Evolutionary conservation across 768 basidiomycete species (phyloP).

Genomic region (Suillus fuscotomentosus): DNA sequence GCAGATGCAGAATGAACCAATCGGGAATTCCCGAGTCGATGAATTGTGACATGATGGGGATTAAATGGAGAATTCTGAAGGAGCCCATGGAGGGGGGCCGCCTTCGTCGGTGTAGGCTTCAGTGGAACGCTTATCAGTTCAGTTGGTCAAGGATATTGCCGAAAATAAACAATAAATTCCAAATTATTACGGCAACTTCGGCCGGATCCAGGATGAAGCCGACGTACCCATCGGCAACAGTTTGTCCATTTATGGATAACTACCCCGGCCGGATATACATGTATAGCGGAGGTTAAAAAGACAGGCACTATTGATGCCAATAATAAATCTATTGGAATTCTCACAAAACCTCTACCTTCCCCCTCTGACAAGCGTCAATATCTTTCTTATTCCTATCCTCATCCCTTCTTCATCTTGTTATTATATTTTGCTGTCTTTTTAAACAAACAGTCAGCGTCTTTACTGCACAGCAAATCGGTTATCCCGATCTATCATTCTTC

Average conservation of each 20-base stretch:
- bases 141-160: not conserved
- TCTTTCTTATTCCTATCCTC: constrained; percentile 7
- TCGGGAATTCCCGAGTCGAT: not conserved
- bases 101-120: not conserved
- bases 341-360: constrained; percentile 24
- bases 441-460: constrained; percentile 6
- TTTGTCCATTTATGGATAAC: not conserved
- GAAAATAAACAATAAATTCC: not conserved
- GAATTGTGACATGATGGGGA: not conserved
- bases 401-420: constrained; percentile 2
- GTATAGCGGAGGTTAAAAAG: constrained; percentile 29
- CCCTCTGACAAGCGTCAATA: constrained; percentile 21
- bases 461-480: not conserved
- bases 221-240: not conserved
- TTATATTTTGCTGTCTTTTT: not conserved
- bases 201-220: not conserved
- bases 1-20: not conserved
- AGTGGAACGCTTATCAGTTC: too few species aligned
- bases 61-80: not conserved
- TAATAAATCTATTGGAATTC: constrained; percentile 20
- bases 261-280: not conserved
- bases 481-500: not conserved
- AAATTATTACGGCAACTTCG: not conserved
- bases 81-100: not conserved
- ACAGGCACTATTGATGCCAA: constrained; percentile 15